These are phyloP conservation scores for Apium graveolens DNA, from an alignment of 129 eudicot species.

Conservation along the genomic window DNA sequence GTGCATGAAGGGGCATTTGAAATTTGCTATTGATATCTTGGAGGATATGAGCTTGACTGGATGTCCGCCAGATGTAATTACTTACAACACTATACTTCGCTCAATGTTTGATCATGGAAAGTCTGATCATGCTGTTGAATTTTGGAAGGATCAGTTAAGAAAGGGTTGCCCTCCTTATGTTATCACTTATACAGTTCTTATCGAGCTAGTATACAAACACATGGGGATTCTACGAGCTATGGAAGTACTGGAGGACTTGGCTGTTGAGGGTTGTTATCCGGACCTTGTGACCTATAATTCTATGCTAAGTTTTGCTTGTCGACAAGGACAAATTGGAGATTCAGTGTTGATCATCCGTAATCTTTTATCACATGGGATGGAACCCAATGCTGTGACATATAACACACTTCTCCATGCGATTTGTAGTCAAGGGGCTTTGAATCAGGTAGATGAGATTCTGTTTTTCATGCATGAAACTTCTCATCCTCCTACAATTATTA, in stretches of 20 bases:
- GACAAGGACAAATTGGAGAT: slow-evolving; percentile 45
- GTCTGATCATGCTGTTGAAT: slow-evolving; percentile 43
- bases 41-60: slow-evolving; percentile 69
- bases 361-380: slow-evolving; percentile 57
- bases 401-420: slow-evolving; percentile 63
- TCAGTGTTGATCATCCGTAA: slow-evolving; percentile 33
- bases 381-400: slow-evolving; percentile 57
- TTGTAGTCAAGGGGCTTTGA: slow-evolving; percentile 45
- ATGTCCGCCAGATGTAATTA: slow-evolving; percentile 76
- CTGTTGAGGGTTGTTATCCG: slow-evolving; percentile 60
- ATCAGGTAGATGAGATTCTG: slow-evolving; percentile 51
- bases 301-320: slow-evolving; percentile 44
- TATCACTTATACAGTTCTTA: slow-evolving; percentile 53
- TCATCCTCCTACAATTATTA: slow-evolving; percentile 36
- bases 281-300: slow-evolving; percentile 62
- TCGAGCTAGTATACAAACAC: slow-evolving; percentile 53
- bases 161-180: slow-evolving; percentile 74
- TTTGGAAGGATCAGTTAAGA: slow-evolving; percentile 72
- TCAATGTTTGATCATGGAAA: slow-evolving; percentile 44
- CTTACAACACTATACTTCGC: slow-evolving; percentile 62
- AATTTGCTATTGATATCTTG: slow-evolving; percentile 49
- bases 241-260: slow-evolving; percentile 58
- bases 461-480: slow-evolving; percentile 48
- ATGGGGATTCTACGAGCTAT: slow-evolving; percentile 56
- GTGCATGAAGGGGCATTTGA: slow-evolving; percentile 45